These are phyloP conservation scores for Posidonia australis DNA, from an alignment of 106 monocot species.

Conservation along the genomic window DNA sequence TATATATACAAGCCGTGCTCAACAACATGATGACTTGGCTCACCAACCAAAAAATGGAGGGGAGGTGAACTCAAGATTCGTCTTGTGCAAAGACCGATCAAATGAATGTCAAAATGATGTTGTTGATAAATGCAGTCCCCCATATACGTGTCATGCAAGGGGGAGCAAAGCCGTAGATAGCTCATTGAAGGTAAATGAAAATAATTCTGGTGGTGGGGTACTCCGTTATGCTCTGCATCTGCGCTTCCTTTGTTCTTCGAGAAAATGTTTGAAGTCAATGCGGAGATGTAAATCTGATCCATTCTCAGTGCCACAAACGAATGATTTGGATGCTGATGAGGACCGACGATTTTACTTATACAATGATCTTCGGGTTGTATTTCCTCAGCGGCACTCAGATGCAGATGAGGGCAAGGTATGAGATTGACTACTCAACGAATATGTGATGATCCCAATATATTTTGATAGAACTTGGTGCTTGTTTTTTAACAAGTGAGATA, in stretches of 20 bases:
- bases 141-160: slow-evolving; percentile 9
- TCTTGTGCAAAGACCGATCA: slow-evolving; percentile 1
- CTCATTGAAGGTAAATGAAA: slow-evolving; percentile 39
- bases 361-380: slow-evolving; percentile 87
- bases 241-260: slow-evolving; percentile 59
- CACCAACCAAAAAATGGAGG: slow-evolving; percentile 13
- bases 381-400: slow-evolving; percentile 93
- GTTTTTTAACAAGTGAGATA: background rate
- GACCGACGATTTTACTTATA: slow-evolving; percentile 83
- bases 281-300: slow-evolving; percentile 72
- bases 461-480: background rate
- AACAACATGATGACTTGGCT: background rate
- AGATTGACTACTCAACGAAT: no score
- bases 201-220: slow-evolving; percentile 24
- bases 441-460: background rate
- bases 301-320: slow-evolving; percentile 32
- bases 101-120: slow-evolving; percentile 1
- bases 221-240: slow-evolving; percentile 90
- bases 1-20: background rate
- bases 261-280: slow-evolving; percentile 44
- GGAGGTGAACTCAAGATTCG: slow-evolving; percentile 1
- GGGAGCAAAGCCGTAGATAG: slow-evolving; percentile 16
- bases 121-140: slow-evolving; percentile 1
- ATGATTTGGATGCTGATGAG: slow-evolving; percentile 16
- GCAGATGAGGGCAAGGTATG: slow-evolving; percentile 91